phyloP scores from a whole-genome alignment of 495 filamentous ascomycete genomes.

The Elaphomyces granulatus region DNA sequence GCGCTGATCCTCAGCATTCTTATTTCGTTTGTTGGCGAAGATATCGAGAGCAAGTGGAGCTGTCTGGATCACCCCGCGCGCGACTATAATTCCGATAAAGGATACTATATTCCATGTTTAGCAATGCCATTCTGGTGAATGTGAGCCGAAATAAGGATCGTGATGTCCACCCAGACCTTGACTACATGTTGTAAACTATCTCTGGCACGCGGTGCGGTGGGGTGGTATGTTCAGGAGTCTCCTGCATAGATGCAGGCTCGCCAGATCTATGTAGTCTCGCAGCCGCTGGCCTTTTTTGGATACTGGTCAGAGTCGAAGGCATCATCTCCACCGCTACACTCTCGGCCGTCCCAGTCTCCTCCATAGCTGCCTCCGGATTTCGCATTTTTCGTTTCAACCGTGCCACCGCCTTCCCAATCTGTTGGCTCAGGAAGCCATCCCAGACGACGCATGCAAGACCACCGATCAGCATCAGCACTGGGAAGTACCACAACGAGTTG shows the following conservation, averaged over 20 bases:
- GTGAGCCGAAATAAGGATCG: slow-evolving; percentile 36
- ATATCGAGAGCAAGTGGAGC: slow-evolving; percentile 42
- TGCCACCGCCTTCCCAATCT: slow-evolving; percentile 11
- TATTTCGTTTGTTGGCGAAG: slow-evolving; percentile 50
- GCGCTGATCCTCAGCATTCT: too few species aligned
- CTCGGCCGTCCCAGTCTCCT: slow-evolving; percentile 1
- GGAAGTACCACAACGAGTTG: slow-evolving; percentile 74
- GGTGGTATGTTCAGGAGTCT: too few species aligned
- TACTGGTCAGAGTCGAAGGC: slow-evolving; percentile 11
- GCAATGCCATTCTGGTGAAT: too few species aligned
- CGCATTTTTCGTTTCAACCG: slow-evolving; percentile 12
- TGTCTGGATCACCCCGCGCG: slow-evolving; percentile 32
- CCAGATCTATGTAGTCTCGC: slow-evolving; percentile 3
- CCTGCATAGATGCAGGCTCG: slow-evolving; percentile 3
- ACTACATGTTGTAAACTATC: too few species aligned
- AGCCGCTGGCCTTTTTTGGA: slow-evolving; percentile 5
- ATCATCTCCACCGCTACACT: slow-evolving; percentile 9
- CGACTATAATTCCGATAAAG: slow-evolving; percentile 48
- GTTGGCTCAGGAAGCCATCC: slow-evolving; percentile 43
- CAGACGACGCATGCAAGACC: slow-evolving; percentile 40
- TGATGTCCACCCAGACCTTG: slow-evolving; percentile 22
- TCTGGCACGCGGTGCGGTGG: too few species aligned
- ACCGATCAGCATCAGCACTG: slow-evolving; percentile 50
- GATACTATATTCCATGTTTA: slow-evolving; percentile 17
- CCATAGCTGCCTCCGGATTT: slow-evolving; percentile 4